Evolutionary conservation across 2,329 filamentous ascomycete species (phyloP).

Genomic region (Dryadomyces quercus-mongolicae): DNA sequence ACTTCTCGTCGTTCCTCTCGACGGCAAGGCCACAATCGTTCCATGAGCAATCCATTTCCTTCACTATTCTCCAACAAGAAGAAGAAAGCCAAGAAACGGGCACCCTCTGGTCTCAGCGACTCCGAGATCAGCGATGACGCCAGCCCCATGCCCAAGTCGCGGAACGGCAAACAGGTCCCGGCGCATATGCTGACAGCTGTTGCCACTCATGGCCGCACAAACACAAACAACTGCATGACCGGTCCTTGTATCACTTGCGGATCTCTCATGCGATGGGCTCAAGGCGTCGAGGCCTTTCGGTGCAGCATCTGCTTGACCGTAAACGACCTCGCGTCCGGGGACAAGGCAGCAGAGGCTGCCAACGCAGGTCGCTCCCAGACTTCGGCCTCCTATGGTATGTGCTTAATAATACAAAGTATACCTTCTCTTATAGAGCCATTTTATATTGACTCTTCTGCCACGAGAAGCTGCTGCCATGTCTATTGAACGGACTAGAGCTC

Average conservation of each 20-base stretch:
- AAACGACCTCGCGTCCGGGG: slow-evolving; percentile 55
- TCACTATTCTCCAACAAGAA: slow-evolving; percentile 53
- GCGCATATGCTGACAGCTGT: slow-evolving; percentile 20
- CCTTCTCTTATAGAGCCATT: background rate
- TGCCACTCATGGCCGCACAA: slow-evolving; percentile 21
- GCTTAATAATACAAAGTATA: too few relatives aligned
- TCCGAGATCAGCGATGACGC: slow-evolving; percentile 29
- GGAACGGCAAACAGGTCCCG: background rate
- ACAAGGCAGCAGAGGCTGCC: background rate
- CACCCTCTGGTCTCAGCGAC: slow-evolving; percentile 19
- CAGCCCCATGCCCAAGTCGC: slow-evolving; percentile 12
- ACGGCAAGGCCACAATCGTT: slow-evolving; percentile 39
- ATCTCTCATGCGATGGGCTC: slow-evolving; percentile 68
- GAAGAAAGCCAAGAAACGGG: slow-evolving; percentile 27
- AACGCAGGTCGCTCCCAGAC: background rate
- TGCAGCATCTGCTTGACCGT: slow-evolving; percentile 78
- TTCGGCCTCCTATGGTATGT: background rate
- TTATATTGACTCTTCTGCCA: background rate
- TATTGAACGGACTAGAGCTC: slow-evolving; percentile 42
- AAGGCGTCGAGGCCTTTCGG: slow-evolving; percentile 59
- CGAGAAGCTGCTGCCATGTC: slow-evolving; percentile 31
- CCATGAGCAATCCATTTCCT: slow-evolving; percentile 71
- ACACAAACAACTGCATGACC: slow-evolving; percentile 45
- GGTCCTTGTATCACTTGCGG: slow-evolving; percentile 81
- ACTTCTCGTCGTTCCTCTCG: slow-evolving; percentile 16